phyloP scores from a whole-genome alignment of 139 green algal species.

The Chlorella ohadii region DNA sequence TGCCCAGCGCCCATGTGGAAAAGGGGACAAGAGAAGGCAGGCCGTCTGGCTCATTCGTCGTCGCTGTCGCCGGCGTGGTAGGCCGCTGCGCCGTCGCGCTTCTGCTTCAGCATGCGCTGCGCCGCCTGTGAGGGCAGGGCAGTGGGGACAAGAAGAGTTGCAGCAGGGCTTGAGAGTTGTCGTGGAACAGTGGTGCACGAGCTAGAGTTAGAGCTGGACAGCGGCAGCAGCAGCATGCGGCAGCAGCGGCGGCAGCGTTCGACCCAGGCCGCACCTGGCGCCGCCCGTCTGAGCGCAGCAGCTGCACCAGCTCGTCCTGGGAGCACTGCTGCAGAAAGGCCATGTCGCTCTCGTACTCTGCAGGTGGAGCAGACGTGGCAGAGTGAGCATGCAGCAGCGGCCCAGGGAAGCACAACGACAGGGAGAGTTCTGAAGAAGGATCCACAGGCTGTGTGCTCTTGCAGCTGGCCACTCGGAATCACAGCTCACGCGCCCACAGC shows the following conservation, averaged over 20 bases:
- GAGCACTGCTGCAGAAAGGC: slow-evolving; percentile 70
- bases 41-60: not conserved
- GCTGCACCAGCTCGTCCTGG: slow-evolving; percentile 88
- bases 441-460: too few relatives aligned
- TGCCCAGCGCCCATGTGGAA: too few relatives aligned
- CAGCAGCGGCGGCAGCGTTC: too few relatives aligned
- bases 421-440: too few relatives aligned
- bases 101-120: slow-evolving; percentile 64
- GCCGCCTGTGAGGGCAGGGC: slow-evolving; percentile 35
- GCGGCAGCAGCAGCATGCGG: too few relatives aligned
- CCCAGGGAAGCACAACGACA: too few relatives aligned
- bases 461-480: not conserved
- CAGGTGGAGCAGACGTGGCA: not conserved
- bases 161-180: too few relatives aligned
- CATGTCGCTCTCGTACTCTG: slow-evolving; percentile 84
- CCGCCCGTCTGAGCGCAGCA: slow-evolving; percentile 77
- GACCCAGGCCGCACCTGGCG: slow-evolving; percentile 53
- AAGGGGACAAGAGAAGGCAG: too few relatives aligned
- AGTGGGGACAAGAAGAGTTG: too few relatives aligned
- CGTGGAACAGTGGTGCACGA: too few relatives aligned
- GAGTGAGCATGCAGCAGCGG: too few relatives aligned
- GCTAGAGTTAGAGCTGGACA: too few relatives aligned
- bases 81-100: slow-evolving; percentile 46
- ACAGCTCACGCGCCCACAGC: not conserved
- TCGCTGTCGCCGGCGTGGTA: not conserved